Evolutionary conservation across 495 filamentous ascomycete genomes (phyloP).

Genomic region (Poronia punctata): DNA sequence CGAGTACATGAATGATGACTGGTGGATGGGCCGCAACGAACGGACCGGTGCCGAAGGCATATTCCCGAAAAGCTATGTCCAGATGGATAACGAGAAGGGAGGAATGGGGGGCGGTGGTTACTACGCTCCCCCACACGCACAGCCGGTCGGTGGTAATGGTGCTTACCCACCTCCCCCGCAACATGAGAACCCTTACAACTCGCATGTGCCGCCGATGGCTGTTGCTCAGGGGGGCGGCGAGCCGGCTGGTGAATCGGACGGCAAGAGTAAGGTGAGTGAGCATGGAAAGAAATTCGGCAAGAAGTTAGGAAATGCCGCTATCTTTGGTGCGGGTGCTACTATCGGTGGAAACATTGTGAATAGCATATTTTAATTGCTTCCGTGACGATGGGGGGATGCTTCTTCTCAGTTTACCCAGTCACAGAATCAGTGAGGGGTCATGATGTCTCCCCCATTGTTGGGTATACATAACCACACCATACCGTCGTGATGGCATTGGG

Average conservation of each 20-base stretch:
- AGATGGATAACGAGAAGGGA: constrained; percentile 36
- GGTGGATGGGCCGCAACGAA: constrained; percentile 85
- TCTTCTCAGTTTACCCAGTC: neutral
- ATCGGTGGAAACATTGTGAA: constrained; percentile 90
- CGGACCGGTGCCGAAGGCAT: constrained; percentile 79
- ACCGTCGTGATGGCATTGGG: too few relatives aligned
- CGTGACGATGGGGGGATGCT: neutral
- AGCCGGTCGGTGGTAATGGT: constrained; percentile 12
- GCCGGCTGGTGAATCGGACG: constrained; percentile 6
- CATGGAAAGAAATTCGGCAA: constrained; percentile 69
- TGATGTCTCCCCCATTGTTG: too few relatives aligned
- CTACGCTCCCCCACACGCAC: constrained; percentile 21
- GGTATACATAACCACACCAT: too few relatives aligned
- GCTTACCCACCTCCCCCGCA: constrained; percentile 27
- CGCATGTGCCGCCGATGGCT: constrained; percentile 45
- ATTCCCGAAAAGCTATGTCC: constrained; percentile 87
- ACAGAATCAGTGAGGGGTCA: neutral
- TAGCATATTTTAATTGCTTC: constrained; percentile 63
- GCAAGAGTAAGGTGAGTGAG: constrained; percentile 47
- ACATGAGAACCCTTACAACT: constrained; percentile 40
- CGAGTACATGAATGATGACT: constrained; percentile 92
- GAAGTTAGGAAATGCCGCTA: constrained; percentile 68
- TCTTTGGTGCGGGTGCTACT: constrained; percentile 82
- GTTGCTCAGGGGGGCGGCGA: constrained; percentile 26
- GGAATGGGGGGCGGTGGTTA: too few relatives aligned